Base-by-base conservation (phyloP, 768 basidiomycete species). In the Coprinopsis sp. region DNA sequence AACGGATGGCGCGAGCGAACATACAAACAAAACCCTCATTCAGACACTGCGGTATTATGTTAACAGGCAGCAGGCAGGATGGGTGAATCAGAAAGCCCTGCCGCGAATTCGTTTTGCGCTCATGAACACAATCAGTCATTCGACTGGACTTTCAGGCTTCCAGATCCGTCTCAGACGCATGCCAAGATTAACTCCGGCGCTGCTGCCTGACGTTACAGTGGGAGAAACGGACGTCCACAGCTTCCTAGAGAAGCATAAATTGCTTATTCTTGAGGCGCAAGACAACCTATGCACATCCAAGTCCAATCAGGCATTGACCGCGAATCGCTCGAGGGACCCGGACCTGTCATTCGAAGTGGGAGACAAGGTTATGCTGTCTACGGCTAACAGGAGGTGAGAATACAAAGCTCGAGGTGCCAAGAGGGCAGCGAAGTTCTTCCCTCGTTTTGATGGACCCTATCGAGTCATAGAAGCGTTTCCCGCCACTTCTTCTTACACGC, bases 401-500 rank as follows among this genome's bases (percentile, higher is more conserved):
- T 73, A 69, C 50, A 61, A 59, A 28, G 16, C 55, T 1, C 44
- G 51, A 13, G 66, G 63, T 0, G 53, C 61, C 2, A 56, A 60
- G 3, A 53, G 60, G 0, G 67, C 67, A 0, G 69, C 67, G 0
- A 76, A 77, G 39, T 73, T 74, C 45, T 67, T 76, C 58, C 66
- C 69, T 0, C 46, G 62, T 0, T 70, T 48, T 14, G 65, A 73
- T 42, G 59, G 68, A 33, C 59, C 54, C 3, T 64, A 57, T 39
- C 36, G 11, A 0, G 42, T 65, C 4, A 45, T 44, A 4, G 28
- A 38, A 0, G 40, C 52, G 2, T 6, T 54, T 21, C 47, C 51
- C 0, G 53, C 51, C 4, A 53, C 43, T 1, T 67, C 62, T 0
- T 54, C 50, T 2, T 65, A 66, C 47, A 64, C 49, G 0, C 48